Percentiles rank a stretch among this genome's conserved stretches.
Conservation (phyloP, 257 asterid species). For the Solanum chiquidenum region DNA sequence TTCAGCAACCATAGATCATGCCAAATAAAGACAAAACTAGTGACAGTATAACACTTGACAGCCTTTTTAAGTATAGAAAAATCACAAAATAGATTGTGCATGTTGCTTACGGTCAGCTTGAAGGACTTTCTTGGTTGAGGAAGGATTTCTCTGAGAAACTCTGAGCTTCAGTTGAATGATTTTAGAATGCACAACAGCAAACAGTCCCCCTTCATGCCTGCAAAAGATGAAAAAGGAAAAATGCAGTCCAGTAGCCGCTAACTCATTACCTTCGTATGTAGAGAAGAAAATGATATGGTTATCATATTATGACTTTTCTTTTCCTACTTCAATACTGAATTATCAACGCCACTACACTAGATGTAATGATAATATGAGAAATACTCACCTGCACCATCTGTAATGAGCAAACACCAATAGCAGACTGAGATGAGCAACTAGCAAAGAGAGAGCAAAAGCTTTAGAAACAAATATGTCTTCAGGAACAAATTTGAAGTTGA, state of each 20-base stretch:
- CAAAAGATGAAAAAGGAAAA: constrained; percentile 3
- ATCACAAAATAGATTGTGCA: background rate
- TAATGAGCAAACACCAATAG: constrained; percentile 37
- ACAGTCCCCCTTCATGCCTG: constrained; percentile 86
- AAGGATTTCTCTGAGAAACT: constrained; percentile 14
- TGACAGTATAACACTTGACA: background rate
- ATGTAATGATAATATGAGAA: background rate
- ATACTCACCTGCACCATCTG: constrained; percentile 41
- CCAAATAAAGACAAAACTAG: background rate
- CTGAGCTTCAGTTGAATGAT: constrained; percentile 28
- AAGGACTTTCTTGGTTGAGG: constrained; percentile 25
- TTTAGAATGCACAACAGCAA: constrained; percentile 35
- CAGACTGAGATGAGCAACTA: constrained; percentile 32
- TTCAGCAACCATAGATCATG: background rate
- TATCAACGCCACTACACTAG: background rate
- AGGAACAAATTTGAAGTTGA: constrained; percentile 48
- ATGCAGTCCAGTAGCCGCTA: background rate
- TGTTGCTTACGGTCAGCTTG: constrained; percentile 56
- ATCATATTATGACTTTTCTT: background rate
- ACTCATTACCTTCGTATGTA: background rate
- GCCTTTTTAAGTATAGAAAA: background rate
- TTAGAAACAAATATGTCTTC: constrained; percentile 32
- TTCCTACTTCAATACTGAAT: background rate
- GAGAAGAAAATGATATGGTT: background rate
- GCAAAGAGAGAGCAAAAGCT: constrained; percentile 25